Evolutionary conservation across 2,329 filamentous ascomycete species (phyloP).

Genomic region (Talaromyces sp.): DNA sequence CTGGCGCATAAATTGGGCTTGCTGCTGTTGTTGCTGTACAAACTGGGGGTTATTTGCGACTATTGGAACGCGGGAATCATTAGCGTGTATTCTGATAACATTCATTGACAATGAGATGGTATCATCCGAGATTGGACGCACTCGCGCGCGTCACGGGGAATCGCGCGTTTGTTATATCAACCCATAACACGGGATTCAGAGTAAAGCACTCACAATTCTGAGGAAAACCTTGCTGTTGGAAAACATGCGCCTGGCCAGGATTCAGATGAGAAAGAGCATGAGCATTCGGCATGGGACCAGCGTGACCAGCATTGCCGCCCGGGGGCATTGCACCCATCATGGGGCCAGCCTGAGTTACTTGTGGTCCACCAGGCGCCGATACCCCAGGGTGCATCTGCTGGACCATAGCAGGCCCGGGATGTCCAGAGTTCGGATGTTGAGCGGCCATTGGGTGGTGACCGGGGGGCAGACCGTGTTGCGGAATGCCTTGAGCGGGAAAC

Average conservation of each 20-base stretch:
- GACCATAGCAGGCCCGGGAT: slow-evolving; percentile 52
- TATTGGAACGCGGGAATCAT: slow-evolving; percentile 17
- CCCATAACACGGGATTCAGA: background rate
- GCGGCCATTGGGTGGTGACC: slow-evolving; percentile 65
- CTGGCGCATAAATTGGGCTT: slow-evolving; percentile 13
- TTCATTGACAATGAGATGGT: no score
- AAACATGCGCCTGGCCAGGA: slow-evolving; percentile 57
- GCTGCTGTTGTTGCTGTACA: slow-evolving; percentile 43
- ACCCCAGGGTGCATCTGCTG: slow-evolving; percentile 65
- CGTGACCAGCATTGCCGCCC: slow-evolving; percentile 54
- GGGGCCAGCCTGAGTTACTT: slow-evolving; percentile 63
- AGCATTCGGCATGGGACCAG: slow-evolving; percentile 55
- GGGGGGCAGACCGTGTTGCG: slow-evolving; percentile 60
- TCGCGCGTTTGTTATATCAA: background rate
- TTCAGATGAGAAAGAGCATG: slow-evolving; percentile 65
- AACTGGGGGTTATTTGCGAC: slow-evolving; percentile 50
- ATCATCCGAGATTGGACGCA: background rate
- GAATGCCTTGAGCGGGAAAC: slow-evolving; percentile 63
- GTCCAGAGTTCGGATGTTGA: slow-evolving; percentile 60
- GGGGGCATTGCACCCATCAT: slow-evolving; percentile 68
- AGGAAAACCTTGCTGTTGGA: slow-evolving; percentile 52
- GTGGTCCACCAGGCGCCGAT: slow-evolving; percentile 60
- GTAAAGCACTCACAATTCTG: slow-evolving; percentile 43
- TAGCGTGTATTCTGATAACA: slow-evolving; percentile 14
- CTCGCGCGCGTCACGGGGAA: background rate